Evolutionary conservation across 1,284 basidiomycete genomes (phyloP), one percentile per base, ranked within the genome.

Genomic region (Apiotrichum gamsii): DNA sequence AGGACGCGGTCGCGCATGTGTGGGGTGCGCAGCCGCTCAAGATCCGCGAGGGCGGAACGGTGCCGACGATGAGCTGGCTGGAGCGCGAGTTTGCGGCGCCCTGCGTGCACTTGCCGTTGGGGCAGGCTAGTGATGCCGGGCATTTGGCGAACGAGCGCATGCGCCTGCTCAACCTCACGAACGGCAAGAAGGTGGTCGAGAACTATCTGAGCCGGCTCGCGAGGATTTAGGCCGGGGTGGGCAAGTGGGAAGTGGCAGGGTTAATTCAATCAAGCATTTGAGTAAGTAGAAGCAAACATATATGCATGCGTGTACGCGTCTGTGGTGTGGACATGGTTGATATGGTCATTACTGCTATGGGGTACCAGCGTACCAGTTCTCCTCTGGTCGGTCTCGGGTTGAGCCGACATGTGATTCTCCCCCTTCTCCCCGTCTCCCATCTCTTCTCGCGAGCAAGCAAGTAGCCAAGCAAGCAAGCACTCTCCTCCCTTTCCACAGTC

Each of bases 31-130:
- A 83, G 51, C 93, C 93, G 3, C 73, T 96, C 55, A 82, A 85
- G 40, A 94, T 95, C 47, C 79, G 91, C 34, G 94, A 98, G 76
- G 94, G 94, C 62, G 94, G 94, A 23, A 71, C 64, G 0, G 90
- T 91, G 42, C 91, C 91, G 1, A 89, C 88, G 1, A 82, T 97
- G 1, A 90, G 90, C 0, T 91, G 84, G 70, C 76, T 98, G 3
- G 94, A 97, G 70, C 89, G 93, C 62, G 84, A 85, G 63, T 90
- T 98, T 40, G 62, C 64, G 4, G 77, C 76, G 0, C 70, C 69
- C 8, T 72, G 69, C 52, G 70, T 72, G 18, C 70, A 72, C 60
- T 47, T 72, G 15, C 70, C 72, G 0, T 52, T 72, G 3, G 70
- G 70, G 13, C 68, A 73, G 54, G 58, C 59, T 20, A 60, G 56